A percentile compares a stretch with the other conserved stretches of the same genome.
Conservation (phyloP, 306 rosid genomes). For the Arachis hypogaea region DNA sequence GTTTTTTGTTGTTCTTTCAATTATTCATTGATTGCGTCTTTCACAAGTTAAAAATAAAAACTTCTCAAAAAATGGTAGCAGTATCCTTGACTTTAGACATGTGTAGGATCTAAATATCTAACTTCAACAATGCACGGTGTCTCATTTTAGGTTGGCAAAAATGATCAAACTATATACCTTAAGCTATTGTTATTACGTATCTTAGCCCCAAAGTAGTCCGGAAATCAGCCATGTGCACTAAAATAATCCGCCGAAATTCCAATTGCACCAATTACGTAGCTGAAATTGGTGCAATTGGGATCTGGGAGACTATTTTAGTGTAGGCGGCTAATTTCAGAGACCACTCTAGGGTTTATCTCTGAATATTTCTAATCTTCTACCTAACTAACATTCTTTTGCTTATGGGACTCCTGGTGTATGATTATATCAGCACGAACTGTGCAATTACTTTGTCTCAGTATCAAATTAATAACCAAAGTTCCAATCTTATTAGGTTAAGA, state of each 20-base stretch:
- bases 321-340: no score
- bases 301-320: no score
- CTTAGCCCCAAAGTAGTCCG: neutral
- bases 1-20: neutral
- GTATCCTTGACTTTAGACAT: constrained; percentile 2
- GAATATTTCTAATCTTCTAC: neutral
- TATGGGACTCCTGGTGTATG: neutral
- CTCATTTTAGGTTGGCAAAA: constrained; percentile 27
- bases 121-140: constrained; percentile 23
- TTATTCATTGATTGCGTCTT: constrained; percentile 36
- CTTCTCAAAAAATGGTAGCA: no score
- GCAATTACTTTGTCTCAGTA: neutral
- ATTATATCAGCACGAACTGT: neutral
- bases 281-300: no score
- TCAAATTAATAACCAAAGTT: neutral
- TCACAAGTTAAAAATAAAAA: neutral
- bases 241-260: no score
- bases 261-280: no score
- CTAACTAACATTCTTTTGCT: neutral
- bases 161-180: neutral
- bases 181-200: neutral
- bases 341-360: no score
- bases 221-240: no score
- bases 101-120: constrained; percentile 31
- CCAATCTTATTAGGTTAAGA: constrained; percentile 66